Base-by-base conservation (phyloP, 495 filamentous ascomycete genomes). In the Penicillium chermesinum region DNA sequence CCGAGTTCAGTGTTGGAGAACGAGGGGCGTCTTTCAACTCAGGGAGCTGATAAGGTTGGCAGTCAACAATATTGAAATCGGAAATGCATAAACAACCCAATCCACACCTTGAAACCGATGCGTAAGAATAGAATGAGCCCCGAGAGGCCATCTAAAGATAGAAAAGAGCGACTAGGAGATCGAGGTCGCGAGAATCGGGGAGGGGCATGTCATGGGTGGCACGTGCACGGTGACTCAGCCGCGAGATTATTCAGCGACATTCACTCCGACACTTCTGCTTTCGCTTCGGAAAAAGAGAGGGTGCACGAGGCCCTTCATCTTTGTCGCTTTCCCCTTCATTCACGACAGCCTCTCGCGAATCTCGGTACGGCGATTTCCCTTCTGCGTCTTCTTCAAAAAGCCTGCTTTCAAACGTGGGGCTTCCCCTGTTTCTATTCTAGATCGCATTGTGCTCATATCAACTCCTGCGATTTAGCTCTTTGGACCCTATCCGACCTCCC, bases 91-190 rank as follows among this genome's bases (percentile, higher is more conserved):
- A 35, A 43, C 50, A 20, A 25, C 35, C 14, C n/a, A 2, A n/a
- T 14, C 16, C 16, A 30, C 20, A 41, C 22, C 19, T 17, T 42
- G 32, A 52, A 33, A 22, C 7, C 12, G 22, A 17, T 16, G 3
- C 5, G 34, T 42, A 49, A 46, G 17, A 41, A 47, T 52, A 55
- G 48, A 50, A 32, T 15, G 38, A 52, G 49, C 49, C 55, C 38
- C 52, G 45, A 55, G 32, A 52, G 55, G 55, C 55, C 55, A 58
- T 55, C 52, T 58, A 54, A 55, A 39, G 46, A 49, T 52, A 52
- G 40, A 48, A 35, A 38, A 39, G 48, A 40, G 45, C 44, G 40
- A 44, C 44, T 36, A 45, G 34, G 45, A 46, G 37, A 34, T 40
- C 43, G n/a, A 12, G 15, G 7, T 33, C 2, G 16, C n/a, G 21